A percentile compares a stretch with the other conserved stretches of the same genome.
Evolutionary conservation across 345 rosid species (phyloP).

Genomic region (Boechera retrofracta): DNA sequence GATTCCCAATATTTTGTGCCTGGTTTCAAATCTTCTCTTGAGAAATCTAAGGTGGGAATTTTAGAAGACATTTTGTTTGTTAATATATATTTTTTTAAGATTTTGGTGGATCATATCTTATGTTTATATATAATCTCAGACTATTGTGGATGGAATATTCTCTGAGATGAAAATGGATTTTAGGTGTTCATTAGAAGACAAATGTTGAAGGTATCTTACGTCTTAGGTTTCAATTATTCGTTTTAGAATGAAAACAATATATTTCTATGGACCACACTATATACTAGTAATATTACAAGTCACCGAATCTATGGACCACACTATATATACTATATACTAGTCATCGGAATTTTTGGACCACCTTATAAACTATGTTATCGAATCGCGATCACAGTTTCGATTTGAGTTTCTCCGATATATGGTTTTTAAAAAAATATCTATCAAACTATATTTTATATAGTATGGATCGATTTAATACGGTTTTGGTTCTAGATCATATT

Average conservation of each 20-base stretch:
- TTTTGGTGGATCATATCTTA: not conserved
- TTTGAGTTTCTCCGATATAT: no score
- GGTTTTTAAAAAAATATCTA: not conserved
- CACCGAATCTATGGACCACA: not conserved
- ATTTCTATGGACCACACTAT: not conserved
- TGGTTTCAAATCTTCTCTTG: slow-evolving; percentile 44
- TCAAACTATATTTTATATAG: not conserved
- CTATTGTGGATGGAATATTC: slow-evolving; percentile 22
- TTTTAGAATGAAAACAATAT: slow-evolving; percentile 31
- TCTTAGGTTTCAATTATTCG: slow-evolving; percentile 31
- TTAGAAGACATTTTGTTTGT: slow-evolving; percentile 26
- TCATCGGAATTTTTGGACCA: not conserved
- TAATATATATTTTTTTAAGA: not conserved
- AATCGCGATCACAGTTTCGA: no score
- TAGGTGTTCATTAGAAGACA: slow-evolving; percentile 38
- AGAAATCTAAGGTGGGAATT: slow-evolving; percentile 39
- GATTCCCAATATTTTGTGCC: slow-evolving; percentile 40
- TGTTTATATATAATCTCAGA: not conserved
- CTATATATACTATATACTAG: not conserved
- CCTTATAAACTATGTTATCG: no score
- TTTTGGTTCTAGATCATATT: not conserved
- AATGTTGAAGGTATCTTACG: slow-evolving; percentile 29
- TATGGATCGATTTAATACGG: not conserved
- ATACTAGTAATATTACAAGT: not conserved
- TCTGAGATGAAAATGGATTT: slow-evolving; percentile 13